These are phyloP conservation scores for Lomentospora prolificans DNA, from an alignment of 2,329 filamentous ascomycete species.

Conservation along the genomic window DNA sequence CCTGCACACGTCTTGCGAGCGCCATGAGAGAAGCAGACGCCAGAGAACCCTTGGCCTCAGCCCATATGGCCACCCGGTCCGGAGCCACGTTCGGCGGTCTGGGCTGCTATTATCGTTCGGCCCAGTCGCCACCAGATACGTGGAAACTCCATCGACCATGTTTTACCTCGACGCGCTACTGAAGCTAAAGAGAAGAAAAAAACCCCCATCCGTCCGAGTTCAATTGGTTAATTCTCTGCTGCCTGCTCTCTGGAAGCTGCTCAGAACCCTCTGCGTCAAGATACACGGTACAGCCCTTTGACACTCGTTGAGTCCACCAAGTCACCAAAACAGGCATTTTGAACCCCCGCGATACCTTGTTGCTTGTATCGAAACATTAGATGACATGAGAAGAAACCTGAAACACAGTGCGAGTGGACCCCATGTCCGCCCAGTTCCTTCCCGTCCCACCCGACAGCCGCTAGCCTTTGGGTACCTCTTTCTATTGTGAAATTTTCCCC, in stretches of 20 bases:
- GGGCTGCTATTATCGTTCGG: background rate
- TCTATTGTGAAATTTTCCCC: constrained; percentile 1
- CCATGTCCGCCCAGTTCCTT: background rate
- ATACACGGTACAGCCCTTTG: no score
- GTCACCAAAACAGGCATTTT: constrained; percentile 3
- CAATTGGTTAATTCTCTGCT: no score
- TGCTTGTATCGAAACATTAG: constrained; percentile 1
- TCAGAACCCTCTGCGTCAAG: no score
- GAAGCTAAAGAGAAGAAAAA: background rate
- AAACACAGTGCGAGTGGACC: background rate
- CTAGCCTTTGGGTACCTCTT: background rate
- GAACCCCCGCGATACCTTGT: background rate
- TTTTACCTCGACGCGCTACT: background rate
- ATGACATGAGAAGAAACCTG: background rate
- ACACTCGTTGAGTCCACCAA: no score
- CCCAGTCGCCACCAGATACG: background rate
- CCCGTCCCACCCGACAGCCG: constrained; percentile 2
- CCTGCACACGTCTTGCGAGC: background rate
- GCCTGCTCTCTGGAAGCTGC: no score
- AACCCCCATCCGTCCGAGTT: no score
- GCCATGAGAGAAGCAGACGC: background rate
- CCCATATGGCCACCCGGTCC: background rate
- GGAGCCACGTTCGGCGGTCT: background rate
- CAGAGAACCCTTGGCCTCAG: background rate
- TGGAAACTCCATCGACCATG: background rate